phyloP scores from a whole-genome alignment of 257 asterid genomes.

The Scutellaria baicalensis region DNA sequence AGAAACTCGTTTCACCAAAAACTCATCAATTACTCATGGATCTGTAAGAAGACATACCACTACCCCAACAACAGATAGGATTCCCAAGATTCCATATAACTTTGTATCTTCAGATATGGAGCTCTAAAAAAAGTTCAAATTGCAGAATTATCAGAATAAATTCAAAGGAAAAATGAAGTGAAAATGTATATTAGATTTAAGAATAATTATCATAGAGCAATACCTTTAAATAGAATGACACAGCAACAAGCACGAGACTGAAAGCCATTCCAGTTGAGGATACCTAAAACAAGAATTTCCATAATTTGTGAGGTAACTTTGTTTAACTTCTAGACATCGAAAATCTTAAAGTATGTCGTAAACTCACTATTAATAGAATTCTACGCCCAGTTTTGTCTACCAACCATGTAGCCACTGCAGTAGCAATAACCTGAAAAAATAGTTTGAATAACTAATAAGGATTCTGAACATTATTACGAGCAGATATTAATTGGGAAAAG shows the following conservation, averaged over 20 bases:
- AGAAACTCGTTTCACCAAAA: neutral
- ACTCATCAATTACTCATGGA: neutral
- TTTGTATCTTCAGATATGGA: conserved; percentile 40
- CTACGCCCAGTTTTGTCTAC: conserved; percentile 96
- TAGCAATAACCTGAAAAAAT: conserved; percentile 73
- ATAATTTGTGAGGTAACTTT: conserved; percentile 7
- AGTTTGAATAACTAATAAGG: neutral
- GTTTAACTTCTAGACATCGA: neutral
- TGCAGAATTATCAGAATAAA: neutral
- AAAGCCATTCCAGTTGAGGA: conserved; percentile 83
- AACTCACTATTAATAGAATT: conserved; percentile 74
- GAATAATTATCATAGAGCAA: neutral
- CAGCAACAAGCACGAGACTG: conserved; percentile 76
- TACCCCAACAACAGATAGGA: conserved; percentile 70
- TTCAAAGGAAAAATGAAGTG: neutral
- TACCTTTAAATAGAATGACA: conserved; percentile 86
- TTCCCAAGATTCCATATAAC: conserved; percentile 47
- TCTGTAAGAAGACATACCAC: conserved; percentile 36
- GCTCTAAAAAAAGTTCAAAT: conserved; percentile 35
- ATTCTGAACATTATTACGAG: neutral
- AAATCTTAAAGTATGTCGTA: neutral
- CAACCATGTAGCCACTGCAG: conserved; percentile 87
- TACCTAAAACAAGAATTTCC: conserved; percentile 35
- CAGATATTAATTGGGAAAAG: neutral
- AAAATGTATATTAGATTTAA: neutral